Base-by-base conservation (phyloP, 345 rosid species). In the Populus euphratica region DNA sequence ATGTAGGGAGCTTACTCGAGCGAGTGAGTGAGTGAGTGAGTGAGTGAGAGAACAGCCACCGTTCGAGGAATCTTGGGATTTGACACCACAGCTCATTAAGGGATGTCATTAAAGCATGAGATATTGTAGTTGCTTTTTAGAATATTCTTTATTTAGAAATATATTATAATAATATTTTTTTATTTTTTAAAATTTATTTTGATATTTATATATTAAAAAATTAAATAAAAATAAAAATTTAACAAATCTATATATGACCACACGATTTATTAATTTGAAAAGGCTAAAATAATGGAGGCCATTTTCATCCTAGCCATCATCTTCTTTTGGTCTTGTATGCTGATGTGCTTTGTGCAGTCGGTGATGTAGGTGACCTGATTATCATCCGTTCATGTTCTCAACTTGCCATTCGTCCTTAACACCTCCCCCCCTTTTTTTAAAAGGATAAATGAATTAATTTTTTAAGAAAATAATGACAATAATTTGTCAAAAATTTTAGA, bases 331-430 rank as follows among this genome's bases (percentile, higher is more conserved):
- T 76, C 61, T 9, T 70, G 70, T 75, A 81, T 71, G 82, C 36
- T 61, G 16, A 25, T 73, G 86, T 84, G 86, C 73, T 83, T 73
- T 69, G 88, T 81, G 87, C 87, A 80, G 87, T 83, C 81, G 75
- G 80, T 35, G 50, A 13, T 49, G 41, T 12, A 17, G 81, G 76
- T 63, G 73, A 76, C 83, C 70, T 76, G 10, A 33, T 27, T 17
- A 77, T 73, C 82, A 81, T 73, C 29, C 79, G 8, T 78, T 70
- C 85, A 69, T 63, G 66, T 75, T 82, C 78, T 39, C 29, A 25
- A 35, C 50, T 36, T 59, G 13, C 31, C 54, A 44, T 68, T 61
- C 56, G 69, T 59, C 5, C 13, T n/a, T n/a, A 11, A 9, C 4
- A 9, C 29, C 23, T 5, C 10, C 23, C 2, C 52, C 36, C 18